Evolutionary conservation across 2,329 filamentous ascomycete genomes (phyloP), one percentile per base, ranked within the genome.

Genomic region (Shiraia sp.): DNA sequence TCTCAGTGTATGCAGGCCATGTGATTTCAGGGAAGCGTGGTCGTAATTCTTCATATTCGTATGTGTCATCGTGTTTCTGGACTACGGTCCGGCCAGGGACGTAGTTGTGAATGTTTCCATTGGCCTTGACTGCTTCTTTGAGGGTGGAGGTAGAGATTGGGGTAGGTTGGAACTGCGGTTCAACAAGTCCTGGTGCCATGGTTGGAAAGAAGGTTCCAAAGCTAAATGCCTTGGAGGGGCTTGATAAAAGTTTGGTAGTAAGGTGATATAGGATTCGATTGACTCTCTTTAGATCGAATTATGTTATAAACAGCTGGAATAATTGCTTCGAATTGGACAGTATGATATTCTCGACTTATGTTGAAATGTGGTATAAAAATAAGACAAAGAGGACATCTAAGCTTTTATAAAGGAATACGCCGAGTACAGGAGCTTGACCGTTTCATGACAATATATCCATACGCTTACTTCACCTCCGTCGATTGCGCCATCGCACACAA

Each of bases 1-100:
- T 63, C 27, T 79, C 70, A 22, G 66, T 67, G 24, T 82, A 61
- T 1, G 75, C 68, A 2, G 70, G 68, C 79, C 79, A 82, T 13
- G 74, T 68, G 42, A 81, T 51, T 15, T 79, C 69, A 3, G 79
- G 79, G 48, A 81, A 82, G 7, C 61, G 69, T 13, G 78, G 78
- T 6, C 72, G 69, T 6, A 82, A 70, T 36, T 80, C 71, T 24
- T 80, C 75, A 45, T 79, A 70, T 29, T 75, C 69, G 53, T 82
- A 81, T 39, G 59, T 57, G 14, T 72, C 63, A 10, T 74, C 69
- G 43, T 79, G 72, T 14, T 69, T 52, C 47, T 77, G 61, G 23
- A 77, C 63, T 16, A 51, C 38, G 8, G 74, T 75, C 9, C 73
- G 71, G 28, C 79, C 79, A 6, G 79, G 79, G 7, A 72, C 61